Percentiles rank a stretch among this genome's conserved stretches.
Conservation (phyloP, 2,329 filamentous ascomycete genomes). For the Trichophyton verrucosum region DNA sequence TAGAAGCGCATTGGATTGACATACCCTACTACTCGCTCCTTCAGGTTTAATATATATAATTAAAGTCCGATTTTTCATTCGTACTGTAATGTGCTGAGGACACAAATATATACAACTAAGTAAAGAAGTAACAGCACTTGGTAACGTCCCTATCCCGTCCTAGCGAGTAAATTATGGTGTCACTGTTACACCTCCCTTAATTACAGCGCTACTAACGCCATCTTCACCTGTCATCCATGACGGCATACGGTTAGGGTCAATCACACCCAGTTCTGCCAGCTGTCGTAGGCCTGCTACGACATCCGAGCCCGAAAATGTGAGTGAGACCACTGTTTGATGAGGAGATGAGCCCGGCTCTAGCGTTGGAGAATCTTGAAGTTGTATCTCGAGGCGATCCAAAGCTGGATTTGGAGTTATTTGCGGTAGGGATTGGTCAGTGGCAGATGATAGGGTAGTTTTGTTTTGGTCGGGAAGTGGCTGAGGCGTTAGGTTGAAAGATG, state of each 20-base stretch:
- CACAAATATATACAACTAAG: too few relatives aligned
- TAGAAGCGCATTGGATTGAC: neutral
- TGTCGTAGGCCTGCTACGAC: conserved; percentile 70
- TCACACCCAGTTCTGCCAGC: conserved; percentile 58
- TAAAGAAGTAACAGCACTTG: too few relatives aligned
- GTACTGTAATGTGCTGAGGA: neutral
- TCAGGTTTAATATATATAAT: neutral
- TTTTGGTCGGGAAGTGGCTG: neutral
- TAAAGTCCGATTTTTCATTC: neutral
- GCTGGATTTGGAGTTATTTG: conserved; percentile 5
- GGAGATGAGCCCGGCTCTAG: conserved; percentile 8
- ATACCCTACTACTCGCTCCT: neutral
- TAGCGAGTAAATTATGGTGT: neutral
- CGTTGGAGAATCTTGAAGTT: conserved; percentile 37
- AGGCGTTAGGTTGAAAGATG: neutral
- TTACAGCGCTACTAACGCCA: conserved; percentile 59
- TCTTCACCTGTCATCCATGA: conserved; percentile 87
- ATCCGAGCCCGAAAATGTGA: conserved; percentile 63
- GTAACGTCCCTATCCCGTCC: neutral
- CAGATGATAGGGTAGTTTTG: conserved; percentile 7
- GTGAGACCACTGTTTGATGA: conserved; percentile 21
- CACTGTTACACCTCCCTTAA: conserved; percentile 45
- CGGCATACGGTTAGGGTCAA: conserved; percentile 68
- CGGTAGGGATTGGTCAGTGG: neutral
- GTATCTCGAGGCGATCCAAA: conserved; percentile 39